A percentile compares a stretch with the other conserved stretches of the same genome.
Conservation (phyloP, 495 filamentous ascomycete genomes). For the Tuber brumale region DNA sequence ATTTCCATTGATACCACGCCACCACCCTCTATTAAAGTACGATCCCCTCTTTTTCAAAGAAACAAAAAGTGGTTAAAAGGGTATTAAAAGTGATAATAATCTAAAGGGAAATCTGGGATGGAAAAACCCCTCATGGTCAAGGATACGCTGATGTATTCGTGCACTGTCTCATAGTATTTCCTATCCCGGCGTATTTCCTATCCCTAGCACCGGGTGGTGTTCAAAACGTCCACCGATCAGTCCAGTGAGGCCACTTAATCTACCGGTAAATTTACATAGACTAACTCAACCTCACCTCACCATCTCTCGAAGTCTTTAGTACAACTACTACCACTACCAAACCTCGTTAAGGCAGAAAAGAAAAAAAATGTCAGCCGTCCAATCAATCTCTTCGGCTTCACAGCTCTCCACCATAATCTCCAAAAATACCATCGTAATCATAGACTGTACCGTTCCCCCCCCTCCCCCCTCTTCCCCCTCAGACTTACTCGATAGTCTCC, state of each 20-base stretch:
- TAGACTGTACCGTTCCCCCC: constrained; percentile 42
- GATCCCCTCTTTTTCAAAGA: no score
- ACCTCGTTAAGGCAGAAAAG: not conserved
- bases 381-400: constrained; percentile 29
- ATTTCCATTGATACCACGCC: no score
- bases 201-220: not conserved
- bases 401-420: constrained; percentile 34
- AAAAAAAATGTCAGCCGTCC: constrained; percentile 31
- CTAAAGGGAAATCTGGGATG: no score
- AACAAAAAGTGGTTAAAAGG: no score
- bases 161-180: not conserved
- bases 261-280: no score
- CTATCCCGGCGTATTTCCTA: not conserved
- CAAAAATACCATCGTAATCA: constrained; percentile 35
- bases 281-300: no score
- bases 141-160: no score
- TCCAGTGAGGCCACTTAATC: no score
- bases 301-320: not conserved
- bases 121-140: no score
- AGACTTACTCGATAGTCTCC: not conserved
- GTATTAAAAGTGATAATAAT: not conserved
- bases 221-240: not conserved
- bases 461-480: not conserved
- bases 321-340: not conserved
- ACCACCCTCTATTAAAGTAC: no score